A percentile compares a stretch with the other conserved stretches of the same genome.
These are phyloP conservation scores for Malus sieversii DNA, from an alignment of 306 rosid genomes.

Conservation along the genomic window DNA sequence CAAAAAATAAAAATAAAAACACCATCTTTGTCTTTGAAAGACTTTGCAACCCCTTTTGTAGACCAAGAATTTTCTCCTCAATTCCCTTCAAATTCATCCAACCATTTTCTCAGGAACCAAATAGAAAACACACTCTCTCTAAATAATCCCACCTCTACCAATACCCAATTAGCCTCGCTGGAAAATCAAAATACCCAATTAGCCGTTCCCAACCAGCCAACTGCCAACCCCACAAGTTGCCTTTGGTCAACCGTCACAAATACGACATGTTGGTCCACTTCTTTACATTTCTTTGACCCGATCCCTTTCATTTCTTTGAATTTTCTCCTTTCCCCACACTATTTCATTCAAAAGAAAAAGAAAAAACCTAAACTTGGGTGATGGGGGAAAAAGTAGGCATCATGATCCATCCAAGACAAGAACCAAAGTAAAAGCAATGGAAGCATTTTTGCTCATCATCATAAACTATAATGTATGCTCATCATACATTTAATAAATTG, in stretches of 20 bases:
- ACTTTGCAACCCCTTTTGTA: slow-evolving; percentile 1
- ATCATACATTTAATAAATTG: too few relatives aligned
- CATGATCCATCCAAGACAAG: slow-evolving; percentile 37
- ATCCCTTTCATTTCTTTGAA: slow-evolving; percentile 38
- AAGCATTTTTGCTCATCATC: too few relatives aligned
- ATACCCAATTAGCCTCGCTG: slow-evolving; percentile 14
- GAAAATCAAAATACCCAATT: not conserved
- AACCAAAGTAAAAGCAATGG: slow-evolving; percentile 26
- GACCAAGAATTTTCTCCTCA: slow-evolving; percentile 22
- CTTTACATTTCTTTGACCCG: slow-evolving; percentile 63
- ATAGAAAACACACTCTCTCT: slow-evolving; percentile 7
- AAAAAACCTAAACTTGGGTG: not conserved
- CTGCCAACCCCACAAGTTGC: slow-evolving; percentile 7
- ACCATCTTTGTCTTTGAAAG: not conserved
- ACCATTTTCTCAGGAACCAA: slow-evolving; percentile 32
- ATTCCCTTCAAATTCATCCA: slow-evolving; percentile 18
- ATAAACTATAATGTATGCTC: too few relatives aligned
- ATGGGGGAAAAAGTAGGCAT: slow-evolving; percentile 14
- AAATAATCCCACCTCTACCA: not conserved
- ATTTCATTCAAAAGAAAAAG: not conserved
- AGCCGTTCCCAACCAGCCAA: slow-evolving; percentile 39
- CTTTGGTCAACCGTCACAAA: slow-evolving; percentile 64
- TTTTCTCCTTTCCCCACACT: slow-evolving; percentile 6
- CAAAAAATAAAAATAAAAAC: not conserved
- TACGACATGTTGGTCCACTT: slow-evolving; percentile 64